These are phyloP conservation scores for Metschnikowia noctiluminum DNA, from an alignment of 805 yeast species.

Conservation along the genomic window DNA sequence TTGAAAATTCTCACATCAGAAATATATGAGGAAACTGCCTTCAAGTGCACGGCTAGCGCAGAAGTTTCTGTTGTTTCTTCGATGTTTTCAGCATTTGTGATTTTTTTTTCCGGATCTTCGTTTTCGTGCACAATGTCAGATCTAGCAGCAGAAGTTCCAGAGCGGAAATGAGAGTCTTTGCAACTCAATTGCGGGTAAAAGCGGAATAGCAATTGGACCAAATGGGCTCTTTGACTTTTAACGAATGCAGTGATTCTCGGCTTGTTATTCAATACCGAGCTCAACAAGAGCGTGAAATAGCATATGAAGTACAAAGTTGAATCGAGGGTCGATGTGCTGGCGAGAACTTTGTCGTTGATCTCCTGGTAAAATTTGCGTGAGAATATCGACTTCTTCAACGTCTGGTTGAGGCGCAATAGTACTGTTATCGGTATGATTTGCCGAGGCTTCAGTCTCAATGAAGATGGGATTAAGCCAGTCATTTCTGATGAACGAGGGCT, in stretches of 20 bases:
- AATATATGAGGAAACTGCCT: constrained; percentile 33
- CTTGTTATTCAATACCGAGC: constrained; percentile 37
- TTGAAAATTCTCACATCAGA: constrained; percentile 42
- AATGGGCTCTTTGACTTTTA: constrained; percentile 23
- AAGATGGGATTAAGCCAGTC: constrained; percentile 15
- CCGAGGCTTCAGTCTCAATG: constrained; percentile 11
- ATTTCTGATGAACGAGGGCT: not conserved
- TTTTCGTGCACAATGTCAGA: not conserved
- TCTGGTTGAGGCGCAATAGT: constrained; percentile 26
- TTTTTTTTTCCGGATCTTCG: not conserved
- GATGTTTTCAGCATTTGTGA: not conserved
- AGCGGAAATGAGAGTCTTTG: not conserved
- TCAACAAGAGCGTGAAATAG: constrained; percentile 37
- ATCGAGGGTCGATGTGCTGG: constrained; percentile 34
- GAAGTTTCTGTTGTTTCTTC: constrained; percentile 6
- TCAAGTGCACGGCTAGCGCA: constrained; percentile 33
- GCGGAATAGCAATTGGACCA: constrained; percentile 15
- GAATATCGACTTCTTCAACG: constrained; percentile 32
- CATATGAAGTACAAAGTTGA: constrained; percentile 40
- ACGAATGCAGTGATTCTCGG: constrained; percentile 30
- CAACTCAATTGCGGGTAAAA: not conserved
- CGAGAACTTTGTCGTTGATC: constrained; percentile 37
- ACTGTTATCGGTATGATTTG: constrained; percentile 21
- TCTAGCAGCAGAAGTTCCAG: not conserved
- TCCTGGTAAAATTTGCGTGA: constrained; percentile 40